phyloP scores from a whole-genome alignment of 2,329 filamentous ascomycete genomes.

The Botryotinia calthae region DNA sequence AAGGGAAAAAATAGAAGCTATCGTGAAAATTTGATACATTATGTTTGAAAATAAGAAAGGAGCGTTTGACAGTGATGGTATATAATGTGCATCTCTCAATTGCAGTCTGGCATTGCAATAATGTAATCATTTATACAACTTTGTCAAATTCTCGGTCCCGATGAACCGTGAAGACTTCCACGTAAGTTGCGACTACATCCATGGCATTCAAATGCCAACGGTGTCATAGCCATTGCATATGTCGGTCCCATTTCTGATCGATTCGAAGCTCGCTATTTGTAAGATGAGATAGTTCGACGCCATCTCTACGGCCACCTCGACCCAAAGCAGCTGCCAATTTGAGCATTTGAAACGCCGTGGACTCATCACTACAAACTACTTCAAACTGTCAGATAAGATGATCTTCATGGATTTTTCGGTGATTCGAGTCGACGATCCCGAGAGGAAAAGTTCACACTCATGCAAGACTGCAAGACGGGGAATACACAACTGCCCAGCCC shows the following conservation, averaged over 20 bases:
- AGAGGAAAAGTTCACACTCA: not conserved
- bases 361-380: not conserved
- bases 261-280: conserved; percentile 28
- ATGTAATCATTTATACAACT: not conserved
- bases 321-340: not conserved
- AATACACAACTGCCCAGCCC: not conserved
- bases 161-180: not conserved
- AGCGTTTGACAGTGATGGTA: not conserved
- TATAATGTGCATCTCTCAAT: not conserved
- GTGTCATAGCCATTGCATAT: not conserved
- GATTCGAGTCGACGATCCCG: not conserved
- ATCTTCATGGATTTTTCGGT: not conserved
- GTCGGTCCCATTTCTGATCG: not conserved
- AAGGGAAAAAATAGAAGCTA: not conserved
- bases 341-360: too few relatives aligned
- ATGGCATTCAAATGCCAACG: not conserved
- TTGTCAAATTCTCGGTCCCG: not conserved
- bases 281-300: not conserved
- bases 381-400: not conserved
- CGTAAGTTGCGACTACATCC: not conserved
- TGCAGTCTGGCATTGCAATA: not conserved
- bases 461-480: not conserved
- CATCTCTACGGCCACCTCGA: not conserved
- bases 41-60: not conserved
- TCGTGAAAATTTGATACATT: not conserved